Conservation (phyloP, 257 asterid genomes). For the Solanum rostratum region DNA sequence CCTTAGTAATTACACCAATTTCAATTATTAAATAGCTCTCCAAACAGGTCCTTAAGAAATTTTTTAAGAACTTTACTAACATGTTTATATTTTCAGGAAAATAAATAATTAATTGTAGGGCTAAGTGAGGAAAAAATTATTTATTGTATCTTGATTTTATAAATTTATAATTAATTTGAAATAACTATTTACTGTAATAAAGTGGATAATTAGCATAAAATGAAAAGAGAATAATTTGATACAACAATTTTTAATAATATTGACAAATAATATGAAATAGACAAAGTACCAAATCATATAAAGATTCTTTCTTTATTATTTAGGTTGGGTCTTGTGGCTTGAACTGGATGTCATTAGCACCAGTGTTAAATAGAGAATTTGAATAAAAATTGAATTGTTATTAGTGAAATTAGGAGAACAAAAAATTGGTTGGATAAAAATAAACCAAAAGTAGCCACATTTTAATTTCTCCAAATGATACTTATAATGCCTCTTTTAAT, state of each 20-base stretch:
- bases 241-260: background rate
- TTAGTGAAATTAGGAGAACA: background rate
- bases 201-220: background rate
- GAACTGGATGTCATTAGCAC: background rate
- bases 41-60: no score
- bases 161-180: background rate
- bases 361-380: background rate
- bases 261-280: background rate
- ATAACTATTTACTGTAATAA: background rate
- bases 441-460: background rate
- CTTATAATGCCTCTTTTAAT: background rate
- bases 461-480: background rate
- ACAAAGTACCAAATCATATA: background rate
- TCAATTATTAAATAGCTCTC: no score
- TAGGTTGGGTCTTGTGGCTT: background rate
- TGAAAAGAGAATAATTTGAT: background rate
- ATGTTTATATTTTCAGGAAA: no score
- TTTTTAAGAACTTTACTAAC: no score
- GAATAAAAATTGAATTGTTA: background rate
- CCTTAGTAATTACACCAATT: no score
- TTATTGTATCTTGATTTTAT: background rate
- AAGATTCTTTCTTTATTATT: background rate
- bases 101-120: background rate
- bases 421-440: conserved; percentile 2
- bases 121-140: background rate